Evolutionary conservation across 352 stramenopile species (phyloP), one percentile per base, ranked within the genome.

Genomic region (Phytophthora parvispora): DNA sequence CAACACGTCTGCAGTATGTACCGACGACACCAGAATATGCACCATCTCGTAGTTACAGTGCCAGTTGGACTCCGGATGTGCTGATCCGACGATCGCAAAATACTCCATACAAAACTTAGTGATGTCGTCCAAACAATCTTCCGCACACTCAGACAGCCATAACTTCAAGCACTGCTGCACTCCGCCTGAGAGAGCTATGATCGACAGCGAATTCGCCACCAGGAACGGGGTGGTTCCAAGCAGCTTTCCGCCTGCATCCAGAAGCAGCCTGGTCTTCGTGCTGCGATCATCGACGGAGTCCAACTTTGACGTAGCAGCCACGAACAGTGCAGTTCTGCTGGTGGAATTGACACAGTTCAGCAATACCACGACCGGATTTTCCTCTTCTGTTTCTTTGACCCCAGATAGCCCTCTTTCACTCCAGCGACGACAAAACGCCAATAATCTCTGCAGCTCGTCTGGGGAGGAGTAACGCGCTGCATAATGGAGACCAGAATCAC

Each of bases 401-500:
- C n/a, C n/a, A 3, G 4, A 6, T 18, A 31, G 24, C 34, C 22
- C 56, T 27, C 2, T 45, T 54, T 2, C 16, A 8, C n/a, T 55
- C 32, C 27, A 48, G 12, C 34, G 51, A 6, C 24, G 8, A 22
- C 51, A 67, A 6, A 60, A 75, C 15, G 31, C 47, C 5, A 66
- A 25, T 3, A 75, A 28, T 29, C 10, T 43, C 2, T 53, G 52
- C 29, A 65, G 36, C 29, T 65, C 55, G 9, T 52, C 50, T 1
- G 47, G 49, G 18, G 49, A 53, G 5, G 54, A 68, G 34, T 60
- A 71, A 40, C 42, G 54, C 15, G 67, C 67, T 6, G 60, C 60
- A 50, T 67, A 75, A 49, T 75, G 67, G 18, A 75, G 43, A 53
- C 60, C 67, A 0, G 55, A 61, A 8, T 75, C 67, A 2, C 22